Evolutionary conservation across 441 rosid genomes (phyloP), one percentile per base, ranked within the genome.

Genomic region (Populus hybrid): DNA sequence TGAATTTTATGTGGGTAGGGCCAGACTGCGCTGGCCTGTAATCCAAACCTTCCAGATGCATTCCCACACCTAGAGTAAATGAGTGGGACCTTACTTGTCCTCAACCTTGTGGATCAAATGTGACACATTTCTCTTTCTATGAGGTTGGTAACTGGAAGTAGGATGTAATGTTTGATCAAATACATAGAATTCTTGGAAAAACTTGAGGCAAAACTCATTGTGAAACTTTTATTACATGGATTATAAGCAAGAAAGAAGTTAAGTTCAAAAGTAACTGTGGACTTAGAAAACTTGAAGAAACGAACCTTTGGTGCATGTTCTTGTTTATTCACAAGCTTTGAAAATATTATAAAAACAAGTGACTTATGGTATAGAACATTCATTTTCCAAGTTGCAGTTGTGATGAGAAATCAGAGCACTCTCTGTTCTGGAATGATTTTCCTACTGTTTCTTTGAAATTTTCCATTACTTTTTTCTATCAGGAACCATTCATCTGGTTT

Each of bases 391-490:
- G 4, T 65, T 3, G 16, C 12, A 11, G 34, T 65, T 30, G 24
- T 75, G 78, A 53, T 35, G 35, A 30, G 32, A 28, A 67, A 18
- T 24, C 26, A 21, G 42, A 23, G 69, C 59, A 32, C 63, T 26
- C 23, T 26, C 21, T 34, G 19, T 72, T 71, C 19, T 71, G 61
- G 36, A 67, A 66, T 75, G 26, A 34, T 79, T 35, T 74, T 68
- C 34, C 19, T 64, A n/a, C 18, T 69, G n/a, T 24, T 73, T 67
- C 35, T n/a, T 26, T 71, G 26, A 69, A 69, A 73, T 12, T 36
- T 79, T 10, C 24, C n/a, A 7, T 32, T 21, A 42, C 63, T 40
- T 74, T 10, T 14, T 24, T 71, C 32, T 23, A 7, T 53, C 57
- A 18, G 21, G 40, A 67, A 69, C 23, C 14, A 21, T 67, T 69